Evolutionary conservation across 768 basidiomycete species (phyloP).

Genomic region (Daedaleopsis nitida): DNA sequence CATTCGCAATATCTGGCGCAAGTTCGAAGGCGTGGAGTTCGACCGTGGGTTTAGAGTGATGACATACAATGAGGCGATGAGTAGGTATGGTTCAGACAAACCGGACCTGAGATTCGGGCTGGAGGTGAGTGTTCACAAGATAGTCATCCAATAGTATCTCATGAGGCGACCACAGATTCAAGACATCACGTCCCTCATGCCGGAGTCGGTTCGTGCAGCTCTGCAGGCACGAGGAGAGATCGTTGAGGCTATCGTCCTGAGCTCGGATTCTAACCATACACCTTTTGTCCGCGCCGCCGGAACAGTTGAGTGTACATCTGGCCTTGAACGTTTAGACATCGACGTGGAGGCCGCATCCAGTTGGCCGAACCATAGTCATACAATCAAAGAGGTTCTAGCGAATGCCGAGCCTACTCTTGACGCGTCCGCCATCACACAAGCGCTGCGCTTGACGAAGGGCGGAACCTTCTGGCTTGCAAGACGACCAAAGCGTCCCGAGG

Average conservation of each 20-base stretch:
- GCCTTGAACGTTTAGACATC: conserved; percentile 10
- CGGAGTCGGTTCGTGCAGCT: conserved; percentile 9
- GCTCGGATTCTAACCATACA: not conserved
- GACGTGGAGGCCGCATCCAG: not conserved
- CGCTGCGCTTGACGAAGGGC: conserved; percentile 42
- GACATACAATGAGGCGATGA: conserved; percentile 92
- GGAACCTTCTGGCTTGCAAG: conserved; percentile 52
- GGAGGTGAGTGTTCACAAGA: conserved; percentile 54
- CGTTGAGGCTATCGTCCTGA: conserved; percentile 23
- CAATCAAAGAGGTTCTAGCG: conserved; percentile 1
- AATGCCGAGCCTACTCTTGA: not conserved
- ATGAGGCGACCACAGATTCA: conserved; percentile 22
- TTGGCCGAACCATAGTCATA: conserved; percentile 8
- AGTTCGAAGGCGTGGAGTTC: conserved; percentile 63
- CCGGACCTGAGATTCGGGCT: conserved; percentile 89
- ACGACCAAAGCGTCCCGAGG: conserved; percentile 55
- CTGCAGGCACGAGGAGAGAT: conserved; percentile 18
- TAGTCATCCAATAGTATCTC: not conserved
- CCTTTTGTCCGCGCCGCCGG: conserved; percentile 2
- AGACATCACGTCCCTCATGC: conserved; percentile 23
- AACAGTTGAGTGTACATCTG: not conserved
- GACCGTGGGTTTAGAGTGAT: conserved; percentile 72
- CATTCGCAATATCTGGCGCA: conserved; percentile 74
- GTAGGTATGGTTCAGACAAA: conserved; percentile 94
- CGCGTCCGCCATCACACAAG: conserved; percentile 15